These are phyloP conservation scores for Heritiera littoralis DNA, from an alignment of 345 rosid genomes.

Conservation along the genomic window DNA sequence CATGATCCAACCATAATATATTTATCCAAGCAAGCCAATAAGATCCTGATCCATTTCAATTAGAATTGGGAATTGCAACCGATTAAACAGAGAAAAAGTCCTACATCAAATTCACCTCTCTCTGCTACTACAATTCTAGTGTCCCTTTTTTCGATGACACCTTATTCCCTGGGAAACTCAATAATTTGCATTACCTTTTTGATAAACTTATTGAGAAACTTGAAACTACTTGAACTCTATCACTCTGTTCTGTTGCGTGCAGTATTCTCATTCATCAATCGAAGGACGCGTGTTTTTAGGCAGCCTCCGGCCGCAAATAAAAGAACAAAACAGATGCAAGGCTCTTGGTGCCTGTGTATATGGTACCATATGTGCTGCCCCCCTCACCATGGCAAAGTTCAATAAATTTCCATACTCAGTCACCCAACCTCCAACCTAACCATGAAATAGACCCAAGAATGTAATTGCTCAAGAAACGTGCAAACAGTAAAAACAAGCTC, in stretches of 20 bases:
- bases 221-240: background rate
- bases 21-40: background rate
- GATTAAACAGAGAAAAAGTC: background rate
- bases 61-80: background rate
- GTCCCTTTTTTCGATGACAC: background rate
- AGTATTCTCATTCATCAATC: slow-evolving; percentile 29
- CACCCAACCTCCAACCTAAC: slow-evolving; percentile 84
- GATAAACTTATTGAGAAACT: slow-evolving; percentile 7
- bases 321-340: slow-evolving; percentile 72
- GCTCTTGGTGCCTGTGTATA: slow-evolving; percentile 86
- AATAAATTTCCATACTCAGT: slow-evolving; percentile 74
- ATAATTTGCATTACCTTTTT: background rate
- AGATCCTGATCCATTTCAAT: slow-evolving; percentile 1
- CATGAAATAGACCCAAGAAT: background rate
- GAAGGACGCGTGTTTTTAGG: slow-evolving; percentile 54
- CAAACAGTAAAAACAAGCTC: background rate
- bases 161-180: background rate
- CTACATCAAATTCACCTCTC: background rate
- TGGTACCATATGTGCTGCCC: slow-evolving; percentile 97
- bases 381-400: slow-evolving; percentile 81
- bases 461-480: background rate
- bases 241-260: background rate
- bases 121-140: background rate
- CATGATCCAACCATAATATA: background rate
- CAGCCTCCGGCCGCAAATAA: slow-evolving; percentile 63